Base-by-base conservation (phyloP, 2,329 filamentous ascomycete species). In the Pestalotiopsis sp. region DNA sequence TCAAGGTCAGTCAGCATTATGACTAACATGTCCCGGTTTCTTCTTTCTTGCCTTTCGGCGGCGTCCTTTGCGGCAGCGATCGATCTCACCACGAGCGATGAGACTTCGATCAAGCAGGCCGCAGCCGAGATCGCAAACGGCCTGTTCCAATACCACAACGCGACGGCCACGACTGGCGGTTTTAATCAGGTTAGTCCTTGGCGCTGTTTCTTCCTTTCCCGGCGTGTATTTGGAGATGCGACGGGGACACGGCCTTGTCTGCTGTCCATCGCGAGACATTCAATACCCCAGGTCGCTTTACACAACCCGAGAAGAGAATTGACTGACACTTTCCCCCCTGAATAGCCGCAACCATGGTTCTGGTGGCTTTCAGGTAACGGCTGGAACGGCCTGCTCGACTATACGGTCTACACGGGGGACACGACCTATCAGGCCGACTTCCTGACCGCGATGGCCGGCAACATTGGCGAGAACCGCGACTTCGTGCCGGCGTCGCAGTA, bases 311-410 rank as follows among this genome's bases (percentile, higher is more conserved):
- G 6, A 9, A 30, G 6, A 30, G 6, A 30, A 30, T 9, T 30
- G 1, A 30, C 30, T 30, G 30, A 30, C 30, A 30, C 7, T 7
- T 30, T 30, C 1, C 7, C 9, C 9, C 7, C 9, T 2, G 30
- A 30, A 30, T 2, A 30, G 66, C 75, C 76, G 3, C 44, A 78
- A 55, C 70, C 74, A 0, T 78, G 77, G 77, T 78, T 72, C 66
- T 78, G 77, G 77, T 78, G 77, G 77, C 68, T 77, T 1, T 78
- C 76, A 1, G 77, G 77, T 20, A 76, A 74, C 11, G 77, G 72
- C 13, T 75, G 74, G 75, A 75, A 73, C 63, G 72, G 70, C n/a
- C 59, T 75, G 68, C 70, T 75, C 62, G 73, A 75, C 65, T 74
- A 74, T 52, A 74, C 70, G 22, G 58, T 75, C 7, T 74, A 73